Conservation (phyloP, 345 rosid genomes). For the Hirschfeldia incana region DNA sequence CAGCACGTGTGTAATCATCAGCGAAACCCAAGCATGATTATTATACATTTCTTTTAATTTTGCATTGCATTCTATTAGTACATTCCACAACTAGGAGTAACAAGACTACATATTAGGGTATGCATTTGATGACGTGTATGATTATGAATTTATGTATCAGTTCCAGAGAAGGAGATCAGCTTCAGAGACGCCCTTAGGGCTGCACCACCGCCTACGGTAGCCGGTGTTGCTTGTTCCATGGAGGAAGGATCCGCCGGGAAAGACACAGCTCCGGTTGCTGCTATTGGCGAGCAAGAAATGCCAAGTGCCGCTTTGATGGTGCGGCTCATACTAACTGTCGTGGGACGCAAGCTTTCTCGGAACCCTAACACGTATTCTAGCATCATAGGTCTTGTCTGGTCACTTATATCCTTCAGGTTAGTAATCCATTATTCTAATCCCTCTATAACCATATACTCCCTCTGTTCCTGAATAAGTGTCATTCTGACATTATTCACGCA, state of each 20-base stretch:
- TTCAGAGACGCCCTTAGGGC: conserved; percentile 54
- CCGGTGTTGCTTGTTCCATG: conserved; percentile 16
- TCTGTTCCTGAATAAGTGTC: no score
- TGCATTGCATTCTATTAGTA: not conserved
- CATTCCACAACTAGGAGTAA: not conserved
- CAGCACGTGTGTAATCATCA: conserved; percentile 64
- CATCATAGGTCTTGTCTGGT: conserved; percentile 86
- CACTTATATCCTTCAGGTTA: conserved; percentile 87
- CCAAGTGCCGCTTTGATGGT: conserved; percentile 95
- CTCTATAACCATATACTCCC: not conserved
- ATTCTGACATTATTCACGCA: no score
- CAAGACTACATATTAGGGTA: not conserved
- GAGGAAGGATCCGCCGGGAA: conserved; percentile 50
- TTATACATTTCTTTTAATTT: not conserved
- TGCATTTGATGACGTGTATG: conserved; percentile 30
- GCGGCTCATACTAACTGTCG: conserved; percentile 94
- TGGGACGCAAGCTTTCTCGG: conserved; percentile 95
- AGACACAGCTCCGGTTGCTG: conserved; percentile 44
- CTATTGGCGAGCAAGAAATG: conserved; percentile 63
- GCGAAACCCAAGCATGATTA: conserved; percentile 28
- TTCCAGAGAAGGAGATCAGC: conserved; percentile 83
- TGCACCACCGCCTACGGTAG: conserved; percentile 11
- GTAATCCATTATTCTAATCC: not conserved
- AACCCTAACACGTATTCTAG: conserved; percentile 98
- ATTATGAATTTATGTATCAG: conserved; percentile 40